Conservation (phyloP, 495 filamentous ascomycete genomes). For the Podospora pseudocomata region DNA sequence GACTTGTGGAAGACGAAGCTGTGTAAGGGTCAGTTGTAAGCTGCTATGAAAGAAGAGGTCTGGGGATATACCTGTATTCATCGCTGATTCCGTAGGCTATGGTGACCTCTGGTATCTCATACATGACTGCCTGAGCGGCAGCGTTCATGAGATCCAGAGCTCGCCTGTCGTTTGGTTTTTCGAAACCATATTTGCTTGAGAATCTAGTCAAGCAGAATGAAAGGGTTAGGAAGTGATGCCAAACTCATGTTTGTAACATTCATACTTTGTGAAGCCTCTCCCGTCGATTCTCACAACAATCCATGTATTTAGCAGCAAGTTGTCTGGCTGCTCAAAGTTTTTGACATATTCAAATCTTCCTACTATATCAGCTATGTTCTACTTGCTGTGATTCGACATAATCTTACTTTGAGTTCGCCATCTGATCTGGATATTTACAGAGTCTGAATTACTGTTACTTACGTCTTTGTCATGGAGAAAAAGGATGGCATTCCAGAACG, state of each 20-base stretch:
- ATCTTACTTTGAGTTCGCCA: slow-evolving; percentile 49
- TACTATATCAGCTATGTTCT: background rate
- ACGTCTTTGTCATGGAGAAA: background rate
- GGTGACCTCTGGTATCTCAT: slow-evolving; percentile 76
- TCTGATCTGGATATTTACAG: slow-evolving; percentile 14
- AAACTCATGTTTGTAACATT: background rate
- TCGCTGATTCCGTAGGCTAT: slow-evolving; percentile 92
- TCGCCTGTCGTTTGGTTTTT: slow-evolving; percentile 86
- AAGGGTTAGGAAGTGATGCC: background rate
- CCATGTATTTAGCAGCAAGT: slow-evolving; percentile 85
- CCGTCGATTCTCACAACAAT: slow-evolving; percentile 91
- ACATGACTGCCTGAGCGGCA: slow-evolving; percentile 76
- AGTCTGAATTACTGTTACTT: background rate
- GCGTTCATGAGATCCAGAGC: slow-evolving; percentile 94
- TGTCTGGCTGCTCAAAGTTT: slow-evolving; percentile 75
- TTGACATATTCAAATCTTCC: slow-evolving; percentile 85
- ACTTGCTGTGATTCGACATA: background rate
- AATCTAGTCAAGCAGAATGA: slow-evolving; percentile 48
- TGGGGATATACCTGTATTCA: slow-evolving; percentile 53
- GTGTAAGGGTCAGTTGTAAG: background rate
- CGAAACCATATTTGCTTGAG: slow-evolving; percentile 74
- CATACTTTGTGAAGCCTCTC: slow-evolving; percentile 83
- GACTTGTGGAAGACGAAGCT: slow-evolving; percentile 87
- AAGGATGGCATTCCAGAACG: background rate
- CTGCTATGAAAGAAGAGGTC: background rate